Base-by-base conservation (phyloP, 345 rosid species). In the Erodium maritimum region DNA sequence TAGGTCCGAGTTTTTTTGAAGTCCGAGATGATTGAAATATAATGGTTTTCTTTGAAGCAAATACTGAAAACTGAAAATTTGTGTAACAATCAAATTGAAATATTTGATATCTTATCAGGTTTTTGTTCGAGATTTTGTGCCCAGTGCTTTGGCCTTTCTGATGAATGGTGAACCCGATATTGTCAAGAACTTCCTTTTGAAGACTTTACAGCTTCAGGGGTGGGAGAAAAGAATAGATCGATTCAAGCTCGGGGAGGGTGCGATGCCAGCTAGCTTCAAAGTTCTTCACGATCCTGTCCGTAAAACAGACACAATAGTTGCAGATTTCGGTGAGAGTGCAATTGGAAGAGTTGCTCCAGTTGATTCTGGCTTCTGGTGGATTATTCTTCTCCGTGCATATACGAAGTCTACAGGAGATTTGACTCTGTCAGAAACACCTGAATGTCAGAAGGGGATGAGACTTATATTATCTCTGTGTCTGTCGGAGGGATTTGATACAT, bases 311-410 rank as follows among this genome's bases (percentile, higher is more conserved):
- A 70, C 84, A 22, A 67, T 85, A 37, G 59, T 77, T 45, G 93
- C 93, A 9, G 89, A 85, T 66, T 85, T 85, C 21, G 93, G 93
- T 17, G 93, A 82, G 72, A 80, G 83, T 17, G 93, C 93, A 11
- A 85, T 85, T 58, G 93, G 89, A 65, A 71, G 93, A 73, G 89
- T 85, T 57, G 93, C 93, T 42, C 93, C 93, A 0, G 87, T 85
- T 29, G 93, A 85, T 70, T 85, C 93, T 66, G 93, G 93, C 18
- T 85, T 85, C 68, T 85, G 93, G 93, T 85, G 93, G 87, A 85
- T 85, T 69, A 85, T 85, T 66, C 80, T 85, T 64, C 85, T 85
- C 17, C 93, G 93, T 17, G 93, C 93, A 37, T 85, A 85, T 68
- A 85, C 93, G 2, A 85, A 85, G 67, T 80, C 93, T 21, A 85